These are phyloP conservation scores for Chaetomium tenue DNA, from an alignment of 495 filamentous ascomycete species.

Conservation along the genomic window DNA sequence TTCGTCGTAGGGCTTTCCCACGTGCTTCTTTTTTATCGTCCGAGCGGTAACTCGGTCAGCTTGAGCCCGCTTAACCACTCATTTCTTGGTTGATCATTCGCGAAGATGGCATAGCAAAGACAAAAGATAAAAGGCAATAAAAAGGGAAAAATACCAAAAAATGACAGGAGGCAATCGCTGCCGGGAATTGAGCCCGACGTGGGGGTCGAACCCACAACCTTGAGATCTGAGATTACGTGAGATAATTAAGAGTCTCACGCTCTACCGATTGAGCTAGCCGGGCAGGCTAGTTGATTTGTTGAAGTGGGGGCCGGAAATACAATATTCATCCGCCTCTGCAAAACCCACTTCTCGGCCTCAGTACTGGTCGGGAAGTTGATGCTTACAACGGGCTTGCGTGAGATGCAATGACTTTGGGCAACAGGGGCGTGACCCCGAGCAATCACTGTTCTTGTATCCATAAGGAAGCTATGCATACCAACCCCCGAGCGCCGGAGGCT, in stretches of 20 bases:
- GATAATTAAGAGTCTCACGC: conserved; percentile 82
- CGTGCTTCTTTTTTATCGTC: too few relatives aligned
- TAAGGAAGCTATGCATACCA: neutral
- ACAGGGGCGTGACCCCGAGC: too few relatives aligned
- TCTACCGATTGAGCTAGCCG: conserved; percentile 80
- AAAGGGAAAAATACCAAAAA: neutral
- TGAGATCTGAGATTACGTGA: neutral
- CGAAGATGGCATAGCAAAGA: neutral
- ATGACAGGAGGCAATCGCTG: conserved; percentile 5
- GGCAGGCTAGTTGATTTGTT: conserved; percentile 26
- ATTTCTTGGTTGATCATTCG: too few relatives aligned
- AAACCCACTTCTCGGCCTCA: neutral
- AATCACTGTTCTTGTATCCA: neutral
- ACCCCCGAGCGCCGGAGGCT: neutral
- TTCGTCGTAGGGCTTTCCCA: too few relatives aligned
- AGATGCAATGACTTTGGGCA: too few relatives aligned
- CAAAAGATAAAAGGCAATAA: neutral
- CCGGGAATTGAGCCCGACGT: conserved; percentile 15
- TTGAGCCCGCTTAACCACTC: too few relatives aligned
- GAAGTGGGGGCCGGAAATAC: neutral
- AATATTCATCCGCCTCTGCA: neutral
- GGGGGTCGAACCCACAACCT: conserved; percentile 16
- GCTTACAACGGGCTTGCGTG: too few relatives aligned
- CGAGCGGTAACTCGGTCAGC: too few relatives aligned
- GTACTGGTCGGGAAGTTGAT: too few relatives aligned